Percentiles rank a stretch among this genome's conserved stretches.
Conservation (phyloP, 1,284 basidiomycete species). For the Cryptococcus deneoformans region DNA sequence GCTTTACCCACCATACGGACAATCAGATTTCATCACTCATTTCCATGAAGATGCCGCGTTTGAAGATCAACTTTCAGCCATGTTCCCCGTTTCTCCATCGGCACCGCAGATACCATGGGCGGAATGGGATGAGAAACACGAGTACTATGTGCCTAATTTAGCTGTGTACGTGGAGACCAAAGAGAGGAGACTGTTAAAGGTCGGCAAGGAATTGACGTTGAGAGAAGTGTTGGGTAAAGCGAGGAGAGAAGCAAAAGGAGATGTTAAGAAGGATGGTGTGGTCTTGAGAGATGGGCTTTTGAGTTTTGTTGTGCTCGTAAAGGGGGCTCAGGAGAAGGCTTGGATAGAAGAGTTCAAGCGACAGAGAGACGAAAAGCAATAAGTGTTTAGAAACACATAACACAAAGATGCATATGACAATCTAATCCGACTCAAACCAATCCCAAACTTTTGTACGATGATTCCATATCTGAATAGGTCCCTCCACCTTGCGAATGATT, state of each 20-base stretch:
- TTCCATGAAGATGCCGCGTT: slow-evolving; percentile 87
- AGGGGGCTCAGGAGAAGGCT: slow-evolving; percentile 71
- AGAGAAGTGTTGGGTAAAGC: slow-evolving; percentile 66
- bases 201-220: slow-evolving; percentile 84
- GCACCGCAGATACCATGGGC: slow-evolving; percentile 52
- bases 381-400: too few species aligned
- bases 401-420: too few species aligned
- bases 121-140: slow-evolving; percentile 71
- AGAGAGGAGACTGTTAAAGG: slow-evolving; percentile 73
- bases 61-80: slow-evolving; percentile 68
- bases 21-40: slow-evolving; percentile 80
- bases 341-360: slow-evolving; percentile 92
- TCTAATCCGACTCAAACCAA: background rate
- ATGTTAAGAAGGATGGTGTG: slow-evolving; percentile 66
- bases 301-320: slow-evolving; percentile 79
- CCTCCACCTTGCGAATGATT: background rate
- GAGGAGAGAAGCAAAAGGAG: slow-evolving; percentile 55
- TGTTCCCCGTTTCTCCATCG: slow-evolving; percentile 62
- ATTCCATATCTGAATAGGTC: background rate
- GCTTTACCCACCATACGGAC: slow-evolving; percentile 85
- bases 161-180: slow-evolving; percentile 81
- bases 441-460: background rate
- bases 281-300: slow-evolving; percentile 83
- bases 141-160: slow-evolving; percentile 67
- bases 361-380: slow-evolving; percentile 41